Evolutionary conservation across 371 early-diverging fungal species (phyloP), one percentile per base, ranked within the genome.

Genomic region (Sporodiniella umbellata): DNA sequence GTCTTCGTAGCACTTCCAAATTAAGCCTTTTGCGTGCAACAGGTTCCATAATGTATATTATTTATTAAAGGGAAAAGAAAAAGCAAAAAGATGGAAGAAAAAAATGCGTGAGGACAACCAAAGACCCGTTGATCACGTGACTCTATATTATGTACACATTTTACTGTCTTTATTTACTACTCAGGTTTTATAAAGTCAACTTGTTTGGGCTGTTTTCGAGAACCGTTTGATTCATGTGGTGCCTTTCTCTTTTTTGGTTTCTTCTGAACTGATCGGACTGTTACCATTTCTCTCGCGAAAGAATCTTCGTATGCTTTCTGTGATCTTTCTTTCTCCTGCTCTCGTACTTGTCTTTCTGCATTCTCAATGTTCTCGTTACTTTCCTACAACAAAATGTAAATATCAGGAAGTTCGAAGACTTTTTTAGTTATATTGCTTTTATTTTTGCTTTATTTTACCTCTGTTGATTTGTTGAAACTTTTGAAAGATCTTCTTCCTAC

Each of bases 1-100:
- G 86, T 21, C 87, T 79, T 55, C 77, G 76, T 14, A 91, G 67
- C 18, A 89, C 90, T 33, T 69, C 78, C 43, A 89, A 71, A 64
- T 91, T 91, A 35, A 85, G 72, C 19, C 79, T 78, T 58, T 76
- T 75, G 46, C 83, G 76, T 51, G 80, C 81, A 38, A 66, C 60
- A 49, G 64, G 67, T 51, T 86, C 83, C 86, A 86, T 86, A 14
- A n/a, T n/a, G 24, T 54, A 7, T 43, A 15, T 42, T 38, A 31
- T n/a, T 12, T 37, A 19, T 37, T 24, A 6, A 37, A 10, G 17
- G 14, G 19, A 4, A 37, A 37, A 37, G 18, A 37, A 37, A 37
- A 37, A 37, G 17, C 6, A 11, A 37, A 8, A 37, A n/a, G 11
- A 37, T 37, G 38, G 15, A 1, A 7, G 17, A 15, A 0, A 15